These are phyloP conservation scores for Allomyces javanicus DNA, from an alignment of 192 early-diverging fungal species.

Conservation along the genomic window DNA sequence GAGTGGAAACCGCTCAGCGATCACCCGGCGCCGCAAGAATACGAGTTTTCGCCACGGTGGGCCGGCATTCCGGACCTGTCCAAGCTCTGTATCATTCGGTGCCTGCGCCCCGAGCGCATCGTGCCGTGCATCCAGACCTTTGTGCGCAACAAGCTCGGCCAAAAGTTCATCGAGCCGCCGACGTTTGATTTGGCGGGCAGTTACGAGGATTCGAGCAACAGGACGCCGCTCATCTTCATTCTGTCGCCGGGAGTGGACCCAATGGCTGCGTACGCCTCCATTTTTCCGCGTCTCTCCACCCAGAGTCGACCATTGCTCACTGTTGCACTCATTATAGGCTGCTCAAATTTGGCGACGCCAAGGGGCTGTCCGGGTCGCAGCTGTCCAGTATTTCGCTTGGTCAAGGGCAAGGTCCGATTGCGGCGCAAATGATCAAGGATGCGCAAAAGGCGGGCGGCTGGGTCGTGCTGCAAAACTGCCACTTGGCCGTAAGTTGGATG, in stretches of 20 bases:
- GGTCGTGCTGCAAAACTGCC: constrained; percentile 47
- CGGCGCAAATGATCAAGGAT: constrained; percentile 35
- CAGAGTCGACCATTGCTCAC: too few relatives aligned
- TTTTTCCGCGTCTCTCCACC: not conserved
- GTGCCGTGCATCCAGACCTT: constrained; percentile 32
- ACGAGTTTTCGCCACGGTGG: constrained; percentile 24
- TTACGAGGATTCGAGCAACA: constrained; percentile 36
- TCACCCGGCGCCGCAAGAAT: constrained; percentile 15
- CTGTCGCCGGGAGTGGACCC: constrained; percentile 45
- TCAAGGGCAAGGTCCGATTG: constrained; percentile 43
- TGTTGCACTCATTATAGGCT: constrained; percentile 11
- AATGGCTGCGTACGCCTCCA: constrained; percentile 27
- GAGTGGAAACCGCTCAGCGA: constrained; percentile 30
- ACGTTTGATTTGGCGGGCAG: constrained; percentile 37
- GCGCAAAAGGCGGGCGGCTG: constrained; percentile 35
- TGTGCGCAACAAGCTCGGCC: constrained; percentile 36
- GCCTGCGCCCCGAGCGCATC: constrained; percentile 28
- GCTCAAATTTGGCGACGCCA: constrained; percentile 42
- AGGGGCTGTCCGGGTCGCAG: constrained; percentile 29
- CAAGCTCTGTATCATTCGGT: constrained; percentile 25
- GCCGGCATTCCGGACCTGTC: constrained; percentile 24
- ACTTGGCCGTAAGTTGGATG: constrained; percentile 40
- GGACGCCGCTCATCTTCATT: constrained; percentile 34
- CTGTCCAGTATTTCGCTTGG: constrained; percentile 37
- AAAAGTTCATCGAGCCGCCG: constrained; percentile 46